Conservation (phyloP, 2,329 filamentous ascomycete species). For the Colletotrichum scovillei region DNA sequence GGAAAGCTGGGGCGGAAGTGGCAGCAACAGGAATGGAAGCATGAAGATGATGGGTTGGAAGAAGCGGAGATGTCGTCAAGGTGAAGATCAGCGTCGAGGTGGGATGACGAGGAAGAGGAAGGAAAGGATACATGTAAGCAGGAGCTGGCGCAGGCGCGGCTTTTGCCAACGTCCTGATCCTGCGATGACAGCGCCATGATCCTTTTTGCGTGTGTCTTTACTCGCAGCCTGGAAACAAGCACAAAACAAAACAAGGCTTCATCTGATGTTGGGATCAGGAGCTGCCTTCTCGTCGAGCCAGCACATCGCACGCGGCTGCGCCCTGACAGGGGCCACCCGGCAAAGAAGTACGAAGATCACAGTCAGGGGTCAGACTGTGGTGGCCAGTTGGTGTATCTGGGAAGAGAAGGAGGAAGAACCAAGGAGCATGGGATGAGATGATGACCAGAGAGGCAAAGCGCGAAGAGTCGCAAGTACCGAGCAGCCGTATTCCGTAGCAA, state of each 20-base stretch:
- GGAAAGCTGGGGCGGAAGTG: neutral
- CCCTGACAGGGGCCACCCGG: conserved; percentile 20
- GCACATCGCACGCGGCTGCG: conserved; percentile 18
- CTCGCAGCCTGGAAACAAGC: conserved; percentile 30
- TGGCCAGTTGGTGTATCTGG: conserved; percentile 1
- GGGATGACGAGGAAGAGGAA: neutral
- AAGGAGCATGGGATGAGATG: conserved; percentile 15
- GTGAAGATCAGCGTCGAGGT: neutral
- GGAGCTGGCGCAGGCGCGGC: neutral
- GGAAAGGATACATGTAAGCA: neutral
- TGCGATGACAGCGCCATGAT: conserved; percentile 32
- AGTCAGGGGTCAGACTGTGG: conserved; percentile 28
- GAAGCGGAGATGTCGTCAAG: neutral
- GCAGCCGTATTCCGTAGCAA: neutral
- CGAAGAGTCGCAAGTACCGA: neutral
- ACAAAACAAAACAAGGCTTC: conserved; percentile 35
- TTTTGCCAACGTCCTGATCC: conserved; percentile 8
- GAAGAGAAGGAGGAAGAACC: neutral
- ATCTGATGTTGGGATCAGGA: conserved; percentile 30
- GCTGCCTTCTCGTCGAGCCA: conserved; percentile 30
- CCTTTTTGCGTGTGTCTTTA: conserved; percentile 17
- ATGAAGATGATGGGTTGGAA: neutral
- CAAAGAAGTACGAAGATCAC: conserved; percentile 15
- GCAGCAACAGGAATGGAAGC: neutral
- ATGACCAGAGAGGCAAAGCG: conserved; percentile 17